Base-by-base conservation (phyloP, 1,284 basidiomycete genomes). In the Psilocybe mexicana region DNA sequence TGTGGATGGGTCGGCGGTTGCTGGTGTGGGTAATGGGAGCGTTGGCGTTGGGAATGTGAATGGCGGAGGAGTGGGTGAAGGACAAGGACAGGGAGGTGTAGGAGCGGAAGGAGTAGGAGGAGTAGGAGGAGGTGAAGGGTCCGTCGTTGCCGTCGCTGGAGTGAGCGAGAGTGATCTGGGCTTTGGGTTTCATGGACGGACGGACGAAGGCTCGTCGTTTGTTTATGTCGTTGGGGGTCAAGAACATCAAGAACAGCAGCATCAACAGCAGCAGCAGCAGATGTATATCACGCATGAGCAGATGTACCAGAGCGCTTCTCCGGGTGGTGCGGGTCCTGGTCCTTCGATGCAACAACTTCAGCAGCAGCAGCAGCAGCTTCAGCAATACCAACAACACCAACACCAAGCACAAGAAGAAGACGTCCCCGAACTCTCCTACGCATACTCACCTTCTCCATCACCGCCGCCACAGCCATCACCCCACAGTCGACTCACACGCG, bases 141-240 rank as follows among this genome's bases (percentile, higher is more conserved):
- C 30, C 30, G 30, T 8, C 30, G 30, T 4, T 18, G 18, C 18
- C 1, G 18, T 33, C 5, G 30, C 51, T 10, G 42, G 35, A 12
- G 57, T 59, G 10, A 61, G 56, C 24, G 63, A 65, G 60, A 63
- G 61, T 36, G 63, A 65, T 48, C 49, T 65, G 4, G 63, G 61
- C 26, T 65, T 65, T 49, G 63, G 61, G 26, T 65, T 65, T 33
- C 61, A 54, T 45, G 47, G 59, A 6, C 58, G 61, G 49, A 61
- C 61, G 23, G 57, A 46, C 45, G 55, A 50, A n/a, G 43, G 53
- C 6, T 33, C 35, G 18, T 18, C 18, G 26, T 53, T 55, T 51
- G 58, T 53, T 35, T 51, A 52, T 43, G 53, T 25, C 28, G 44
- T 46, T 28, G 54, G 51, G 1, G 46, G 28, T 6, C 26, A 14